Evolutionary conservation across 371 early-diverging fungal genomes (phyloP), one percentile per base, ranked within the genome.

Genomic region (Rhizopus microsporus): DNA sequence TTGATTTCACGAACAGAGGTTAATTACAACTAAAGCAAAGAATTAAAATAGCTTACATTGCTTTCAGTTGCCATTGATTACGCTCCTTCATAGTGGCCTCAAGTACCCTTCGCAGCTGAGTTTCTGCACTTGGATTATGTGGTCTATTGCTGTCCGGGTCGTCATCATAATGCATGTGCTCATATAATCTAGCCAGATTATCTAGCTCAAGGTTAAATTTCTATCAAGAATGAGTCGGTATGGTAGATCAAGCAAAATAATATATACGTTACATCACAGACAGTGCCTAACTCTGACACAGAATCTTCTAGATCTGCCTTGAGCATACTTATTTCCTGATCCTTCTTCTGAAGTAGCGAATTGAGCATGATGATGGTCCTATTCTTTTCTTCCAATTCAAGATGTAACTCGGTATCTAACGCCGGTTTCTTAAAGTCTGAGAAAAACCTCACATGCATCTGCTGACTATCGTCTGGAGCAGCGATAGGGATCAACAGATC

Each of bases 61-160:
- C 69, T 40, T 63, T 71, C 51, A 68, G 60, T 31, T 71, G 75
- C 71, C 71, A 74, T 38, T 74, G 69, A 16, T 68, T 71, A 48
- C 71, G 66, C 49, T 74, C 75, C 47, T 61, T 55, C 5, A 74
- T 31, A 31, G 72, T 63, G 0, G 45, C 44, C 42, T 74, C 69
- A 4, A 74, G 42, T 31, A 71, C 68, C n/a, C 48, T 56, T 29
- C 52, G 52, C 4, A 68, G 37, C 47, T 71, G 72, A 13, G 40
- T 35, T 56, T 74, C 74, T 29, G 74, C 69, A 1, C 59, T 62
- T 31, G 74, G 71, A 51, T 70, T 55, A 0, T 62, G 30, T 3
- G 68, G 71, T 16, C 71, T 56, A 23, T 23, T 23, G 23, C 2
- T 23, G 23, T 23, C 23, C 23, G 2, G 2, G 23, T 23, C 23